Base-by-base conservation (phyloP, 2,329 filamentous ascomycete genomes). In the Fusarium irregulare region DNA sequence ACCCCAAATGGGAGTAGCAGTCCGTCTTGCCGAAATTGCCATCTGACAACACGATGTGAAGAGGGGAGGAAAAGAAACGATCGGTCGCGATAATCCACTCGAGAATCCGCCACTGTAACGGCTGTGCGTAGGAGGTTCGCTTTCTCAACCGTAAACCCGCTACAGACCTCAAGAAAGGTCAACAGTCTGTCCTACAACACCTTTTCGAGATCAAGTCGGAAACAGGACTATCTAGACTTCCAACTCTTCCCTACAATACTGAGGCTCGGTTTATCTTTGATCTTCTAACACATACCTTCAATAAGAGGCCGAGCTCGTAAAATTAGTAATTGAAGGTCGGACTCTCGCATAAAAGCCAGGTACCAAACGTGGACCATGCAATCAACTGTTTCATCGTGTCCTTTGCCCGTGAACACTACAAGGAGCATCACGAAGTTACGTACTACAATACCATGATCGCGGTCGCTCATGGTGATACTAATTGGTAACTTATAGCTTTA, bases 1-100 rank as follows among this genome's bases (percentile, higher is more conserved):
- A 18, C 20, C 10, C 66, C 60, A 23, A 65, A 70, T 4, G 64
- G 64, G 2, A 65, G 54, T 2, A 70, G 6, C n/a, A 68, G 34
- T 3, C 66, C 66, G 40, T 69, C 64, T 44, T 59, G 13, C 0
- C 34, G 21, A 16, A 49, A 68, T 4, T 18, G 20, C 2, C 53
- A n/a, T 11, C 14, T 37, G 0, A 42, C 56, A 25, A 68, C 9
- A 4, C 60, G 60, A 16, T 51, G 56, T 2, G 45, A 16, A 7
- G 45, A 21, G 7, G 48, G 3, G 0, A 49, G 18, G 14, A 57
- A 40, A 4, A 53, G 27, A 4, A 37, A 54, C 3, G 10, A 9
- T 1, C 30, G 41, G 14, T 66, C 54, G 2, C 54, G 37, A 16
- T 30, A 56, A 11, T 66, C 60, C 0, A 37, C 9, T 21, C 50